Base-by-base conservation (phyloP, 495 filamentous ascomycete species). In the Penicillium antarcticum region DNA sequence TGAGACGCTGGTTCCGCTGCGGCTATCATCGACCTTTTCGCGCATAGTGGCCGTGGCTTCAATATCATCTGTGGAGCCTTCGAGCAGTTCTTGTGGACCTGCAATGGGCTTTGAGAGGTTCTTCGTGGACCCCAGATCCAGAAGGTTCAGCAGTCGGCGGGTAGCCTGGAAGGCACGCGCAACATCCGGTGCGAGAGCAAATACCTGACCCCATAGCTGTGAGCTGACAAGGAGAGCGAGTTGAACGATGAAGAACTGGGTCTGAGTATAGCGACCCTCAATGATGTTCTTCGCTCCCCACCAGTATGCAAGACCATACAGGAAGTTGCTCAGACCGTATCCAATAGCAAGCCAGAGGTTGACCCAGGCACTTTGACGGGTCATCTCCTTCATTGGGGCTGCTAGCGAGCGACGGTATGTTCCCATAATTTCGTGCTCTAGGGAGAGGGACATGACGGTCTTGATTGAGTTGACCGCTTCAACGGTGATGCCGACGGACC, bases 281-380 rank as follows among this genome's bases (percentile, higher is more conserved):
- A 79, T 68, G 18, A 87, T 80, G 43, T 82, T 78, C 41, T 77
- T 80, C 1, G 80, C 70, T n/a, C 85, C 85, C 77, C 84, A 88
- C 80, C 83, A 87, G 58, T 86, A 87, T 5, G 83, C 83, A 14
- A 88, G 65, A 0, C 83, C 84, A 53, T 85, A 82, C 12, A 86
- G 74, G 10, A 79, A 64, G 48, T 80, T 72, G 14, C 75, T 72
- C 9, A 79, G 57, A 57, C 74, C 77, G 44, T 81, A 78, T 13
- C 77, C 75, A 17, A 80, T 68, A 4, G 80, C 78, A 42, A 80
- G 80, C 70, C 78, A 80, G 23, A 77, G 46, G 74, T 71, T 48
- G 71, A 74, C 11, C 77, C 23, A 41, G 72, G 80, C 9, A 76
- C 73, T 33, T 60, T 56, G 8, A 73, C 62, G 23, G 74, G 42